Base-by-base conservation (phyloP, 2,329 filamentous ascomycete genomes). In the Epichloe sylvatica region DNA sequence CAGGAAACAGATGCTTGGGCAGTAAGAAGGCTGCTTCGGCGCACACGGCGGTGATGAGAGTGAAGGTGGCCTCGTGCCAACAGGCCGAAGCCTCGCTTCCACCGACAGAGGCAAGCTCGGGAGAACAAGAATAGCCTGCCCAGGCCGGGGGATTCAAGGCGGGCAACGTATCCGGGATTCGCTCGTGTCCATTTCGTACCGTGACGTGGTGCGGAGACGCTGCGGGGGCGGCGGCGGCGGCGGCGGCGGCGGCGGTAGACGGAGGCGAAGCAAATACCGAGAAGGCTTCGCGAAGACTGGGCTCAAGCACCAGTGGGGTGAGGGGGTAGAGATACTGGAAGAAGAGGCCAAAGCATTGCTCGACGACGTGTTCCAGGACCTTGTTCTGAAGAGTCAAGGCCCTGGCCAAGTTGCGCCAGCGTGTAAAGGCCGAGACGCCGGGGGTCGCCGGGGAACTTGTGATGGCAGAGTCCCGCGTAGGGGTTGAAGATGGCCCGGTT, bases 251-350 rank as follows among this genome's bases (percentile, higher is more conserved):
- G 13, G 15, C 45, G 40, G 21, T 57, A 55, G 41, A 50, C 51
- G 38, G 55, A n/a, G 39, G 30, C 11, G 44, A 45, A 3, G 47
- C 50, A 44, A 70, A 69, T 45, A 62, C 62, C 2, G 58, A 57
- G 23, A 70, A 51, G 17, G 60, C 64, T 25, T 65, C 57, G 13
- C 67, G 62, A 5, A 70, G 57, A 55, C 62, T 69, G 0, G 66
- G 61, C 43, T 70, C 68, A 51, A 71, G 68, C 3, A 70, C 62
- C 40, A 70, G 52, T 2, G 67, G 68, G 17, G 63, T 70, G 2
- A 71, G 60, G 2, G 68, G 68, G 46, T 67, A 70, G 2, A 71
- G 65, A 45, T 69, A 69, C 47, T 69, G 60, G 34, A 70, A 70
- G 51, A 70, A 71, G 19, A 70, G 53, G 49, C 67, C 60, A 34